Conservation (phyloP, 768 basidiomycete species). For the Termitomyces sp. region DNA sequence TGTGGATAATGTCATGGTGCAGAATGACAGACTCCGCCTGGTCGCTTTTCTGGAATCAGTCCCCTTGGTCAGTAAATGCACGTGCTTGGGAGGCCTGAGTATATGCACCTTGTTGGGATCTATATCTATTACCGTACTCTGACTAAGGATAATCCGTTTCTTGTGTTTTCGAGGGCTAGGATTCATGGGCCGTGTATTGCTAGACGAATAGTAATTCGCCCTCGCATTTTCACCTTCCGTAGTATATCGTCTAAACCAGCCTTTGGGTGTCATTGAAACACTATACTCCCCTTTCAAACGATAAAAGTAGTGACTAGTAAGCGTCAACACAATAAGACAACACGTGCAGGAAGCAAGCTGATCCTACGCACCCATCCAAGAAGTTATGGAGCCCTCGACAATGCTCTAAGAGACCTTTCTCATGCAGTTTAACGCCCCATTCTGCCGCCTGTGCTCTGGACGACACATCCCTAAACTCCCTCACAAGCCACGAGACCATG, state of each 20-base stretch:
- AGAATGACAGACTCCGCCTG: slow-evolving; percentile 85
- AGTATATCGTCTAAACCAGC: slow-evolving; percentile 66
- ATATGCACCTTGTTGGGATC: slow-evolving; percentile 61
- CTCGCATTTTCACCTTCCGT: slow-evolving; percentile 32
- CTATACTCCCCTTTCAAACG: slow-evolving; percentile 74
- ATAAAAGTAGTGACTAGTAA: slow-evolving; percentile 79
- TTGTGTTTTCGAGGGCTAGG: slow-evolving; percentile 40
- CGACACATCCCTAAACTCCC: slow-evolving; percentile 85
- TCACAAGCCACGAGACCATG: slow-evolving; percentile 88
- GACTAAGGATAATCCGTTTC: slow-evolving; percentile 71
- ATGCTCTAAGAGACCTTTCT: slow-evolving; percentile 85
- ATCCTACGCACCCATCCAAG: slow-evolving; percentile 67
- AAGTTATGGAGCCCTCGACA: slow-evolving; percentile 75
- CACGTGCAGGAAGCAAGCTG: not conserved
- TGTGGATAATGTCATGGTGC: slow-evolving; percentile 94
- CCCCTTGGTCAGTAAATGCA: not conserved
- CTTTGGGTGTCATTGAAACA: slow-evolving; percentile 59
- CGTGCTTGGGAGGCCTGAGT: not conserved
- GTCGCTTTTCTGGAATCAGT: slow-evolving; percentile 61
- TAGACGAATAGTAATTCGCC: slow-evolving; percentile 29
- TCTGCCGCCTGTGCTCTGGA: slow-evolving; percentile 76
- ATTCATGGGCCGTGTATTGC: slow-evolving; percentile 26
- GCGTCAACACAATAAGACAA: not conserved
- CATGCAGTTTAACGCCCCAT: slow-evolving; percentile 70
- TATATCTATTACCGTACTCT: slow-evolving; percentile 88